Base-by-base conservation (phyloP, 768 basidiomycete genomes). In the Boletellus emodensis region DNA sequence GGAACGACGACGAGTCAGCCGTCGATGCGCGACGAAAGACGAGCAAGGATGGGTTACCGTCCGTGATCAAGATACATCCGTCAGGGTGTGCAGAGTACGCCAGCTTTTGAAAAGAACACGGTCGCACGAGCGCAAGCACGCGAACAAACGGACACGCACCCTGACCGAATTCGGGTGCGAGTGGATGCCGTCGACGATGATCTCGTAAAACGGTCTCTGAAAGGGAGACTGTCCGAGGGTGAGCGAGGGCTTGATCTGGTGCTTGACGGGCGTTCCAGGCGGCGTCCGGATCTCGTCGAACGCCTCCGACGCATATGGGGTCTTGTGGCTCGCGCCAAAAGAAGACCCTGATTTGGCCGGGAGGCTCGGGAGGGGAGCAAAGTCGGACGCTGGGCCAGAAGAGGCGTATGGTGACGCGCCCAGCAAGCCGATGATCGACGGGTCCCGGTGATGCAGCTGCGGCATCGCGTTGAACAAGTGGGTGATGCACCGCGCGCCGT, bases 381-480 rank as follows among this genome's bases (percentile, higher is more conserved):
- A 48, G 46, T 58, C 57, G 14, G 71, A 69, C 3, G 74, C 69
- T 46, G 72, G 66, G 0, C 67, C 67, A 6, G 75, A 72, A 20
- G 75, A 75, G 34, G 82, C 68, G 61, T 81, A 77, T 2, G 85
- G 87, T 13, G 85, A 85, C 36, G 90, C 80, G 24, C 90, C 90
- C 46, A 95, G 71, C 8, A 94, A 77, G 24, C 93, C 93, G 49
- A 94, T 91, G 61, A 94, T 90, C 11, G 89, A 89, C 11, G 93
- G 92, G 64, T 94, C 91, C 32, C 93, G 80, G 64, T 95, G 92
- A 64, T 94, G 87, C 35, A 90, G 68, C 59, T 87, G 88, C 13
- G 88, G 88, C 91, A 93, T 93, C 7, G 91, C 90, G 57, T 95
- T 95, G 82, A 92, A 94, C 22, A 94, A 73, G 68, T 94, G 93